A percentile compares a stretch with the other conserved stretches of the same genome.
Evolutionary conservation across 176 grass and related monocot species (phyloP).

Genomic region (Aegilops sharonensis): DNA sequence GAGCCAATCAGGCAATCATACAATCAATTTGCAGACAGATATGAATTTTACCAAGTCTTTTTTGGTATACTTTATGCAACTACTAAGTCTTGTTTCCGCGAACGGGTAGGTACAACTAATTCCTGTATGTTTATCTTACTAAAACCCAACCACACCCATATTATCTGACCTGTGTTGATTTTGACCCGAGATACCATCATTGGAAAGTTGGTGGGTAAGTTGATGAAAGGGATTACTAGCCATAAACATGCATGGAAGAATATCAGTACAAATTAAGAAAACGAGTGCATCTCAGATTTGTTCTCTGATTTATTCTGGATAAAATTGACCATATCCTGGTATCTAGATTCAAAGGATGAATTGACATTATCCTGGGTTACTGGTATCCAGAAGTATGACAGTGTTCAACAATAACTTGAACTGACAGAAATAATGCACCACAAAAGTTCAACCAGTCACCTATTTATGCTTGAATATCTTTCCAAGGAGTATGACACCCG

Average conservation of each 20-base stretch:
- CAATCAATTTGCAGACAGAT: neutral
- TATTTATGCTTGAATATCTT: constrained; percentile 3
- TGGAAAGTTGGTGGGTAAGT: neutral
- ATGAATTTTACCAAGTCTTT: neutral
- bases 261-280: too few relatives aligned
- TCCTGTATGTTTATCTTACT: constrained; percentile 17
- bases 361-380: too few relatives aligned
- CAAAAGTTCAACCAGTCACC: neutral
- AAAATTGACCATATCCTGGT: neutral
- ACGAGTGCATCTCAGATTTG: too few relatives aligned
- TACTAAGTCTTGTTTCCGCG: too few relatives aligned
- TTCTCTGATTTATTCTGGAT: neutral
- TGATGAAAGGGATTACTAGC: neutral
- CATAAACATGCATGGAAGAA: neutral
- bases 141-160: neutral
- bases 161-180: neutral
- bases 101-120: constrained; percentile 32
- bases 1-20: neutral
- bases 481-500: neutral
- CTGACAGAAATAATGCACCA: neutral
- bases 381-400: too few relatives aligned
- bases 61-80: neutral
- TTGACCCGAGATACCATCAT: constrained; percentile 5
- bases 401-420: neutral
- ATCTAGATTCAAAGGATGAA: neutral